Evolutionary conservation across 2,329 filamentous ascomycete species (phyloP), one percentile per base, ranked within the genome.

Genomic region (Pseudocercospora crystallina): DNA sequence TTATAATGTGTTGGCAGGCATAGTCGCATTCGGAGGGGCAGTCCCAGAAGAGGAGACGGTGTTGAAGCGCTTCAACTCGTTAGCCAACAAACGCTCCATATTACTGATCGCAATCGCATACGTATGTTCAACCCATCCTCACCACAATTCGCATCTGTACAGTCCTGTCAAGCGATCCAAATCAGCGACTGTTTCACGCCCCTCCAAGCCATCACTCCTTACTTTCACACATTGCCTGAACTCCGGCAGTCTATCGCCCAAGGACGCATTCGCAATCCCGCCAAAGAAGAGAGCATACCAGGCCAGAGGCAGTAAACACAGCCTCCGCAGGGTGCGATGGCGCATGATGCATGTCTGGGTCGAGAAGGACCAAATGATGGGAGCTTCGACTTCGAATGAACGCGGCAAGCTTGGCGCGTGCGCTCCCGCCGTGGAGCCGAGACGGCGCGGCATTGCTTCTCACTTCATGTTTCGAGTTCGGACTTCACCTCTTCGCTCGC

Each of bases 11-110:
- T 71, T 99, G 94, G 78, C 94, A 99, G 54, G 89, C 86, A 76
- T 99, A 95, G 77, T 99, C 91, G 83, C 94, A 99, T 80, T 99
- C 92, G 67, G 87, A 80, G 55, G 87, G 82, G 75, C 94, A 99
- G 69, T 84, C 84, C 94, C 94, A 99, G 70, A 96, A 76, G 66
- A 97, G 84, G 61, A 97, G 79, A 56, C 89, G 89, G 69, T 86
- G 90, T 72, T 88, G 83, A 62, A 96, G 69, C 57, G 94, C 90
- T 96, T 32, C 14, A 14, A 3, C n/a, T 14, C 20, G 5, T 49
- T 30, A 49, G 46, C 39, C 9, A 37, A 40, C 9, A 3, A 3
- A 41, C 36, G 34, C 13, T 14, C 8, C 9, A 14, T 11, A 11
- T 11, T 13, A 1, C 26, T 67, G 47, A 14, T 2, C 17, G 17